Evolutionary conservation across 2,329 filamentous ascomycete species (phyloP), one percentile per base, ranked within the genome.

Genomic region (Aureobasidium sp.): DNA sequence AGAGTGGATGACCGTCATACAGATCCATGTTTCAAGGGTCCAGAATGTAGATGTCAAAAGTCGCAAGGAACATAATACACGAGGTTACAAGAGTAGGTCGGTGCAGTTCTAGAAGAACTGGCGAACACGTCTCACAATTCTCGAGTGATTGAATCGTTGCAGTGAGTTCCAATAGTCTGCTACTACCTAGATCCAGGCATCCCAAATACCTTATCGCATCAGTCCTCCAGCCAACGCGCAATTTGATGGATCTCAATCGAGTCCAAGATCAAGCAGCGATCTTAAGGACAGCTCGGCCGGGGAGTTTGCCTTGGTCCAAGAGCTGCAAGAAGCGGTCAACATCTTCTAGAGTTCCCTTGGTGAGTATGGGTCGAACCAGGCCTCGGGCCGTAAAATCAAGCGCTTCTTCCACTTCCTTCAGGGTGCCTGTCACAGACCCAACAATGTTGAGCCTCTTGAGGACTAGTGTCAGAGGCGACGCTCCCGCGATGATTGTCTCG

Each of bases 341-440:
- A 67, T 77, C 74, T 27, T 72, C 68, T 7, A 77, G 65, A 0
- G 68, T 71, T n/a, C 73, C 74, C 63, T 74, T 73, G 2, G 70
- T 74, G 34, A 77, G 62, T 37, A 75, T 75, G 2, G 74, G 74
- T 62, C 70, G 71, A 14, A 78, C 77, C 5, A 78, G 67, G 17
- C 72, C 76, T 37, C 76, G 67, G 14, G 75, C 75, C 11, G 75
- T 77, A 62, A 78, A 77, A 44, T 78, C 76, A n/a, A 78, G 67
- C 34, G 74, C 75, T 67, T 78, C 76, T 61, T 78, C 76, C 1
- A 78, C 76, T 63, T 79, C 76, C 67, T 77, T 78, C 64, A 77
- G 60, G 15, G 75, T 78, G 6, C 75, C 77, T 1, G 73, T 74
- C 17, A 78, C 73, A 62, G 72, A 75, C 0, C 76, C 76, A 22